Evolutionary conservation across 441 rosid species (phyloP).

Genomic region (Populus trichocarpa): DNA sequence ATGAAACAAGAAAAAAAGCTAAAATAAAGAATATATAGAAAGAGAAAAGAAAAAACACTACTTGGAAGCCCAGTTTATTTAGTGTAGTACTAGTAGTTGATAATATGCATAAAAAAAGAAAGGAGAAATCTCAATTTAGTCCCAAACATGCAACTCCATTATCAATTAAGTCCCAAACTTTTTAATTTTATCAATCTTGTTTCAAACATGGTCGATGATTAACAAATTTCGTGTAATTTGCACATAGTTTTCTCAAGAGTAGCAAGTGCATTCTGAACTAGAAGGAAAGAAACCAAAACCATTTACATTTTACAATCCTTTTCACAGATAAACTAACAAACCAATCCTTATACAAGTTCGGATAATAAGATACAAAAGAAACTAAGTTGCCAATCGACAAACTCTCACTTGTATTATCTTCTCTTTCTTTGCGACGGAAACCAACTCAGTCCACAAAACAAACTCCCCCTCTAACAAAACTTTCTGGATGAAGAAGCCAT

Average conservation of each 20-base stretch:
- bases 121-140: too few species aligned
- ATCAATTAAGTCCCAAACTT: too few species aligned
- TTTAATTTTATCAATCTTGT: too few species aligned
- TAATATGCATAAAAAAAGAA: too few species aligned
- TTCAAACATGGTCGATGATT: too few species aligned
- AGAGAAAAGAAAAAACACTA: too few species aligned
- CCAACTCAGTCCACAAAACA: neutral
- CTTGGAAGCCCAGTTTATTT: too few species aligned
- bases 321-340: neutral
- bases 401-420: neutral
- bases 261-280: neutral
- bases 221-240: neutral
- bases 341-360: neutral
- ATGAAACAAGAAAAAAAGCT: too few species aligned
- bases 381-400: neutral
- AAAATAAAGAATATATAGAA: too few species aligned
- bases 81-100: too few species aligned
- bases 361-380: neutral
- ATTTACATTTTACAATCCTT: neutral
- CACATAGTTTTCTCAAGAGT: neutral
- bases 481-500: neutral
- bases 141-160: too few species aligned
- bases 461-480: neutral
- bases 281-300: neutral
- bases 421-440: neutral